phyloP scores from a whole-genome alignment of 352 stramenopile species.

The Phytophthora ohioensis region DNA sequence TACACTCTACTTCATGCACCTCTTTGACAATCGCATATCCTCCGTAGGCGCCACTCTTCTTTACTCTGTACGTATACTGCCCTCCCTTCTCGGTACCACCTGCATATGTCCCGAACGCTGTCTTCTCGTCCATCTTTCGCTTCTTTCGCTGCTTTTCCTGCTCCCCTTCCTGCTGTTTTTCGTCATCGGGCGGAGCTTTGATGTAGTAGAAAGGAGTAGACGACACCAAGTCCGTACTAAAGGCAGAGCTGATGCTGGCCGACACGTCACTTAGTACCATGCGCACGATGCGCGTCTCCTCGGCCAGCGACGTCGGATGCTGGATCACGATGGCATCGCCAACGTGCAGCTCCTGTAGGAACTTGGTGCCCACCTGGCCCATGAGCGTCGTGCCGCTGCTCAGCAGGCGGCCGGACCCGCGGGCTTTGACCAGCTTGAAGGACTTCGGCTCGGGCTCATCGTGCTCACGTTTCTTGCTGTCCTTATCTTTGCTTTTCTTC shows the following conservation, averaged over 20 bases:
- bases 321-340: slow-evolving; percentile 90
- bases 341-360: slow-evolving; percentile 81
- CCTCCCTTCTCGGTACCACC: slow-evolving; percentile 80
- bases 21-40: slow-evolving; percentile 91
- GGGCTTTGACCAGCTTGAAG: slow-evolving; percentile 83
- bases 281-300: slow-evolving; percentile 91
- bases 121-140: slow-evolving; percentile 59
- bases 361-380: slow-evolving; percentile 82
- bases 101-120: slow-evolving; percentile 90
- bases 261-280: slow-evolving; percentile 93
- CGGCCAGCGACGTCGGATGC: slow-evolving; percentile 85
- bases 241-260: slow-evolving; percentile 84
- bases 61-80: slow-evolving; percentile 80
- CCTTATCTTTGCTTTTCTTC: slow-evolving; percentile 50
- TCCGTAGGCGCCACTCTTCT: slow-evolving; percentile 85
- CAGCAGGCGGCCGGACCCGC: slow-evolving; percentile 83
- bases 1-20: slow-evolving; percentile 27
- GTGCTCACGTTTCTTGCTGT: slow-evolving; percentile 22
- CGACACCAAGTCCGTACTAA: slow-evolving; percentile 91
- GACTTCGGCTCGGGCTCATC: slow-evolving; percentile 33
- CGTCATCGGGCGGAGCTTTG: slow-evolving; percentile 77
- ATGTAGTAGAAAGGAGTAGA: slow-evolving; percentile 92
- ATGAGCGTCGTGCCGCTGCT: slow-evolving; percentile 91
- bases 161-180: slow-evolving; percentile 50
- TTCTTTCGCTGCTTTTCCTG: slow-evolving; percentile 61